Evolutionary conservation across 495 filamentous ascomycete species (phyloP), one percentile per base, ranked within the genome.

Genomic region (Penicillium fimorum): DNA sequence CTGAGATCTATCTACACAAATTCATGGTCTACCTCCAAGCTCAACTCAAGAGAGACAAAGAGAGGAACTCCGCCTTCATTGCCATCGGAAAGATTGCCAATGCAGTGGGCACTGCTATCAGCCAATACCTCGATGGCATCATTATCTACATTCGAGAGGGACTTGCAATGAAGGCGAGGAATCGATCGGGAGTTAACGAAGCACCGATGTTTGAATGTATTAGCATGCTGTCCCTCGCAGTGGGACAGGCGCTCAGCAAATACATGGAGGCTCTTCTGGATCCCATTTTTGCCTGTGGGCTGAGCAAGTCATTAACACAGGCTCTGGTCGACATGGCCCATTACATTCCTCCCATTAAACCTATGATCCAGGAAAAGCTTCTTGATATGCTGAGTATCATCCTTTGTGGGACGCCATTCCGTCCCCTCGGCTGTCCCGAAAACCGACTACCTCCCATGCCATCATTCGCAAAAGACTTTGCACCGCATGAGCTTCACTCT

Each of bases 301-400:
- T 99, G 38, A 96, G 89, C 52, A 87, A 90, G 59, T 90, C 94
- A 48, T 81, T 99, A 18, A 96, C 91, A 0, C 92, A 97, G 67
- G 94, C 94, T 13, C 76, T 99, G 47, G 91, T 97, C 20, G 94
- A 97, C 66, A 96, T 99, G 89, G 92, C 94, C 40, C 94, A 97
- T 66, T 97, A 97, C 68, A 96, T 99, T 47, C 93, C 94, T 0
- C 94, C 95, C 1, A 88, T 96, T 59, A 93, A 96, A 70, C 80
- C 86, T 27, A 90, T 82, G 11, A 97, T 99, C 40, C 94, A 99
- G 68, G 92, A 96, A 58, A 87, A 90, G 55, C 79, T 99, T 35
- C 82, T 99, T 30, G 89, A 99, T 65, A 90, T 97, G 84, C 79
- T 99, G 5, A 97, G 94, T 73, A 86, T 91, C 61, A 91, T 96